Conservation (phyloP, 2,329 filamentous ascomycete species). For the Aureobasidium subglaciale region DNA sequence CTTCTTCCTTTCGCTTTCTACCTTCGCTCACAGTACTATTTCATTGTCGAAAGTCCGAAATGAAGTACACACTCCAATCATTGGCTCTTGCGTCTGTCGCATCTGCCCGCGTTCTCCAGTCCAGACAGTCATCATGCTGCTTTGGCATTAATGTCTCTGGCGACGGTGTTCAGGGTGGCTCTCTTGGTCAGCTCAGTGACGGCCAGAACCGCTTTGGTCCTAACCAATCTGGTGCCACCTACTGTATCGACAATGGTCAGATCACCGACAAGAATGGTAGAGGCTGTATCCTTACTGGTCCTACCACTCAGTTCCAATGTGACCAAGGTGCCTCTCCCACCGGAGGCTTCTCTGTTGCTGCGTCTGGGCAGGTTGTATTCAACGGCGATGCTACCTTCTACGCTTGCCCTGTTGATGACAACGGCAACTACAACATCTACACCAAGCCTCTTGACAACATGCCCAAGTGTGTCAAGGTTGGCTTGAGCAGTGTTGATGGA, state of each 20-base stretch:
- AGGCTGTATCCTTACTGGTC: slow-evolving; percentile 54
- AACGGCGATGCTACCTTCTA: slow-evolving; percentile 47
- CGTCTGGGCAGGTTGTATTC: slow-evolving; percentile 45
- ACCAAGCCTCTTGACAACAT: slow-evolving; percentile 17
- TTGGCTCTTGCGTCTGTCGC: slow-evolving; percentile 5
- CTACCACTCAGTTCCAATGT: slow-evolving; percentile 52
- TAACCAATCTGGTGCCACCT: slow-evolving; percentile 32
- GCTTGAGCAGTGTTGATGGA: slow-evolving; percentile 10
- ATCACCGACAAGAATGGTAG: slow-evolving; percentile 49
- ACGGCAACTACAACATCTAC: slow-evolving; percentile 39
- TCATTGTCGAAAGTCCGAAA: slow-evolving; percentile 4
- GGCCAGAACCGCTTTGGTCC: slow-evolving; percentile 52
- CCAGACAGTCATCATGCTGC: slow-evolving; percentile 10
- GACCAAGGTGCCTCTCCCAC: slow-evolving; percentile 39
- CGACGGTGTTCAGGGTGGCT: slow-evolving; percentile 29
- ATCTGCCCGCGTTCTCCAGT: slow-evolving; percentile 1
- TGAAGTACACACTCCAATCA: slow-evolving; percentile 9
- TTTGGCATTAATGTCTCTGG: background rate
- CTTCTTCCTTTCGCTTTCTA: background rate
- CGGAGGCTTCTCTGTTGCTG: slow-evolving; percentile 48
- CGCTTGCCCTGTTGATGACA: slow-evolving; percentile 49
- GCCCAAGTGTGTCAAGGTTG: slow-evolving; percentile 8
- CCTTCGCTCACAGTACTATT: slow-evolving; percentile 4
- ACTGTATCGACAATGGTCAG: slow-evolving; percentile 45
- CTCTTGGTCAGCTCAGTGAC: slow-evolving; percentile 51